Percentiles rank a stretch among this genome's conserved stretches.
phyloP scores from a whole-genome alignment of 805 yeast genomes.

The Starmerella floricola region DNA sequence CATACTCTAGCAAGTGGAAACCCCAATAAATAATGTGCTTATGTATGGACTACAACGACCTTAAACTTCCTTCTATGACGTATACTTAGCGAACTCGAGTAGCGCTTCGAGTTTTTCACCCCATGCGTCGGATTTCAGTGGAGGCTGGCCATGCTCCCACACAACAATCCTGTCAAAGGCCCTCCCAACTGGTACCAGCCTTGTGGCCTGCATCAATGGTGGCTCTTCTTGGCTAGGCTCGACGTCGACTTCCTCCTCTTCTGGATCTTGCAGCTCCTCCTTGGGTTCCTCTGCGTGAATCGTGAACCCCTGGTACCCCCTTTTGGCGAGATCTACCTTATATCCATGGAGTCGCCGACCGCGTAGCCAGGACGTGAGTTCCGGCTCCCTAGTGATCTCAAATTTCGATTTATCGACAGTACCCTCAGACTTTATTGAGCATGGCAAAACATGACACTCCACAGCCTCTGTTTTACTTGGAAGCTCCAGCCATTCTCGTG shows the following conservation, averaged over 20 bases:
- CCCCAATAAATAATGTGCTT: too few species aligned
- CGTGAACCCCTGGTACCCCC: conserved; percentile 17
- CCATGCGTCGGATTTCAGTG: conserved; percentile 16
- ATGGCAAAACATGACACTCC: conserved; percentile 20
- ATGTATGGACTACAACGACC: too few species aligned
- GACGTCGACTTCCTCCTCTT: conserved; percentile 2
- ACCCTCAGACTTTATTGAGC: conserved; percentile 15
- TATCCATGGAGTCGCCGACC: conserved; percentile 21
- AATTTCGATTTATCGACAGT: conserved; percentile 13
- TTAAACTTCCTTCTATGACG: background rate
- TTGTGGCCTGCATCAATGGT: background rate
- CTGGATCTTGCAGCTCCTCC: conserved; percentile 16
- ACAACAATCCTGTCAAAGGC: conserved; percentile 11
- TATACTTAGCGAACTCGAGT: conserved; percentile 5
- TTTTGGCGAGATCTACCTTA: conserved; percentile 12
- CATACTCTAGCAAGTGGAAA: background rate
- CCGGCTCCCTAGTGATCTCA: conserved; percentile 1
- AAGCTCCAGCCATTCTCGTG: conserved; percentile 4
- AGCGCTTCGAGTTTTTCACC: conserved; percentile 16
- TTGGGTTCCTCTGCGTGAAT: conserved; percentile 11
- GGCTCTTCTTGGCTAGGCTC: background rate
- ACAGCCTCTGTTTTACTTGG: background rate
- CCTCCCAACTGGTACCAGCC: background rate
- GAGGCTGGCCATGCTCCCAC: conserved; percentile 20
- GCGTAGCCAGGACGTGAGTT: conserved; percentile 12